Base-by-base conservation (phyloP, 768 basidiomycete genomes). In the Mycena rosella region DNA sequence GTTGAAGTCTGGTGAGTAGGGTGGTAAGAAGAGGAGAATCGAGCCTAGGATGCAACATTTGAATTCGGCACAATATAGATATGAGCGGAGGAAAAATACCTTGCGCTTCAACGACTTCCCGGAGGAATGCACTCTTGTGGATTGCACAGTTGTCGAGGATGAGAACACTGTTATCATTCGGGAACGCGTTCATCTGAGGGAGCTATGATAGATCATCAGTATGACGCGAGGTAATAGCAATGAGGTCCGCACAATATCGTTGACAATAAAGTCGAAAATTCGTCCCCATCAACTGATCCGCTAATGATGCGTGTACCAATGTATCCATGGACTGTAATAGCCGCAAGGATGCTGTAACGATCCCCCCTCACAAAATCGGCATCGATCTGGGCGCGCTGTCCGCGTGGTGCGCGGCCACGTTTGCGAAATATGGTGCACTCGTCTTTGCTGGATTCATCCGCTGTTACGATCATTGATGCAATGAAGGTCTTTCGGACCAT, bases 1-100 rank as follows among this genome's bases (percentile, higher is more conserved):
- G 56, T 80, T 81, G 72, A 78, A 72, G 54, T 82, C 79, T 0
- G 79, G 80, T 2, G 79, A 81, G 55, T 81, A 81, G 29, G 78
- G 76, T 13, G 78, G 80, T 0, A 81, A 68, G 44, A 74, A 80
- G 17, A 77, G 34, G 0, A 79, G 55, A 1, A 70, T 40, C 49
- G 73, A 73, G 13, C 74, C 79, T 76, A 44, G n/a, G n/a, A n/a
- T n/a, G n/a, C n/a, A n/a, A n/a, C n/a, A n/a, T n/a, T n/a, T n/a
- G n/a, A n/a, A n/a, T n/a, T 17, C 1, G 4, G 32, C 11, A 8
- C 3, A 20, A 44, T 3, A 54, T 38, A 17, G 14, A 3, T 38
- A 27, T 38, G 6, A 22, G 18, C 2, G 40, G 15, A 34, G 47
- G 29, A 7, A 47, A 57, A 52, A n/a, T 58, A 68, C 68, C 68